Base-by-base conservation (phyloP, 371 early-diverging fungal species). In the Mortierella sp. region DNA sequence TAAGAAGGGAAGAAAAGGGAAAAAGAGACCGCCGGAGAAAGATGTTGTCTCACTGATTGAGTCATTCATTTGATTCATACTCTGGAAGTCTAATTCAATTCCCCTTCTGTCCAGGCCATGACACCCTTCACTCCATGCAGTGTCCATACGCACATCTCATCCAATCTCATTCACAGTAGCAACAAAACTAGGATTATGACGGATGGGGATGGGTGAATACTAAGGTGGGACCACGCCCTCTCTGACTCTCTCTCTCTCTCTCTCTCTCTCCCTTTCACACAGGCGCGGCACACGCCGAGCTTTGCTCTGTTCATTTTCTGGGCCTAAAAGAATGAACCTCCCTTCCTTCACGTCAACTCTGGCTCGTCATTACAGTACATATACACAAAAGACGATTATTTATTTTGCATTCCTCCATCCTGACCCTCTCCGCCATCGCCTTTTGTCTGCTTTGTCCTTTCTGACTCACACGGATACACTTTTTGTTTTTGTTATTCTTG, bases 401-500 rank as follows among this genome's bases (percentile, higher is more conserved):
- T 50, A 13, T n/a, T 54, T 5, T 34, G 24, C 68, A 42, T 68
- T 11, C 9, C 3, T 24, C 16, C 42, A 38, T 42, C 68, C 65
- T 68, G n/a, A 55, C n/a, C 68, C 31, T 26, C 19, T 16, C 6
- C 38, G 16, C 16, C 68, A 3, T 68, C 65, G 34, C 34, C 21
- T 38, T 21, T 68, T 21, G 11, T 38, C 19, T 24, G 13, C 68
- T 24, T 65, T 21, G 65, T 68, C 42, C 44, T 24, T 68, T 68
- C 68, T 68, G 42, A 42, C 42, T 68, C 68, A 68, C 68, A 65
- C 42, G 11, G 68, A 68, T 42, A 42, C 68, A 42, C 38, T 3
- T 34, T 68, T 28, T 57, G 34, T 8, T 38, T 34, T 34, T 8
- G 3, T 14, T 50, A 13, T 50, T 50, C 16, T 16, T 50, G 42